Conservation (phyloP, 2,329 filamentous ascomycete genomes). For the Trichophaea hybrida region DNA sequence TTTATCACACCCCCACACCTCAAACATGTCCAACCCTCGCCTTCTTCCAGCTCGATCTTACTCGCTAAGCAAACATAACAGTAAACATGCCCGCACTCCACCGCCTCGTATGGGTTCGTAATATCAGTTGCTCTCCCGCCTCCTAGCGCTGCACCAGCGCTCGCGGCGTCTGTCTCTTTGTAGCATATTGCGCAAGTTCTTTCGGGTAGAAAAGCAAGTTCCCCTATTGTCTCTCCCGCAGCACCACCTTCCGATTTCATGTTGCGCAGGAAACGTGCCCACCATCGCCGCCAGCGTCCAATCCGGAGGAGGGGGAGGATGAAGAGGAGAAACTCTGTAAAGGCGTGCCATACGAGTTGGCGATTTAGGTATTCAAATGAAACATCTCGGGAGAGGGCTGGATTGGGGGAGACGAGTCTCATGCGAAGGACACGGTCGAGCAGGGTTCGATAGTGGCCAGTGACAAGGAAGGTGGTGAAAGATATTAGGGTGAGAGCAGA, state of each 20-base stretch:
- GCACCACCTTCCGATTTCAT: constrained; percentile 50
- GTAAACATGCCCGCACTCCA: constrained; percentile 82
- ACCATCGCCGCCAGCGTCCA: constrained; percentile 78
- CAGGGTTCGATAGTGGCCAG: constrained; percentile 80
- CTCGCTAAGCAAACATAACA: constrained; percentile 94
- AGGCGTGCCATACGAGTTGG: constrained; percentile 98
- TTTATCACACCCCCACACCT: constrained; percentile 73
- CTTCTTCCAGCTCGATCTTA: constrained; percentile 78
- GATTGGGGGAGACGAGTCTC: constrained; percentile 69
- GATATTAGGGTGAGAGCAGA: constrained; percentile 69
- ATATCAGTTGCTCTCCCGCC: constrained; percentile 43
- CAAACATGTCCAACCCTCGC: constrained; percentile 83
- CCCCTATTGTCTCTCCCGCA: constrained; percentile 46
- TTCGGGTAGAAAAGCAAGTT: constrained; percentile 75
- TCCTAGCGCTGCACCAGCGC: constrained; percentile 13
- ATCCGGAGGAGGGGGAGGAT: constrained; percentile 93
- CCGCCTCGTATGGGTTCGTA: constrained; percentile 87
- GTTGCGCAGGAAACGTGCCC: constrained; percentile 74
- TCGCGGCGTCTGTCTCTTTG: constrained; percentile 42
- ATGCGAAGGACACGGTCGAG: constrained; percentile 74
- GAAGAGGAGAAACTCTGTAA: constrained; percentile 96
- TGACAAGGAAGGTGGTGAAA: constrained; percentile 80
- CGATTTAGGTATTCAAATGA: constrained; percentile 96
- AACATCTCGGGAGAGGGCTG: constrained; percentile 76
- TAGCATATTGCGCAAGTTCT: constrained; percentile 95